Percentiles rank a stretch among this genome's conserved stretches.
phyloP scores from a whole-genome alignment of 495 filamentous ascomycete species.

The Chaetomium tenue region DNA sequence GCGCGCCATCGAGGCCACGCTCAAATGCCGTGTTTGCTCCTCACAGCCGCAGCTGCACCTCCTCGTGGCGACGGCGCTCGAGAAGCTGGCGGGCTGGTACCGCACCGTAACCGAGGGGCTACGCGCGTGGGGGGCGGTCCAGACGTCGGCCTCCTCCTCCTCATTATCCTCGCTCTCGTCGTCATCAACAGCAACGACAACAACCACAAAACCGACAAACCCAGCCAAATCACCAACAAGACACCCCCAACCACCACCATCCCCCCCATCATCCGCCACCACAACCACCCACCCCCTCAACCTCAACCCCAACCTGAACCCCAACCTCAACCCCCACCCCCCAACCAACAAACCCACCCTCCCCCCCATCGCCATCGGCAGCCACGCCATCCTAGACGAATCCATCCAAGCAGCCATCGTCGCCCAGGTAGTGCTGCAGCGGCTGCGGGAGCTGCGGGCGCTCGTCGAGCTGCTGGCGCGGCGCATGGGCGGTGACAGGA shows the following conservation, averaged over 20 bases:
- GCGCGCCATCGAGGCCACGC: neutral
- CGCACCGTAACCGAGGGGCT: neutral
- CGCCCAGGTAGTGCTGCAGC: neutral
- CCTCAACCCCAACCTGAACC: neutral
- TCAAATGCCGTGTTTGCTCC: neutral
- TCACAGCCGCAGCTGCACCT: neutral
- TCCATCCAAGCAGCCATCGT: neutral
- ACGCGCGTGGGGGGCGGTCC: no score
- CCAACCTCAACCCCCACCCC: neutral
- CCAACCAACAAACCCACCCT: no score
- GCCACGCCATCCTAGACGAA: neutral
- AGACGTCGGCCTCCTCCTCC: neutral
- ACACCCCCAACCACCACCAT: no score
- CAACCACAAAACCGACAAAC: no score
- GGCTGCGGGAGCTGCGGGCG: neutral
- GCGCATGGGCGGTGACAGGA: neutral
- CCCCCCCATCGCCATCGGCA: neutral
- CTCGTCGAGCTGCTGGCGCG: neutral
- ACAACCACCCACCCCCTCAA: neutral
- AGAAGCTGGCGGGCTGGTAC: constrained; percentile 4
- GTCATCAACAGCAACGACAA: neutral
- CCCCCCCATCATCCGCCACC: neutral
- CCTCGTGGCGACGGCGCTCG: neutral
- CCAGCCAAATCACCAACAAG: no score
- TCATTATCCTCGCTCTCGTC: neutral